Conservation (phyloP, 495 filamentous ascomycete species). For the Aspergillus campestris region DNA sequence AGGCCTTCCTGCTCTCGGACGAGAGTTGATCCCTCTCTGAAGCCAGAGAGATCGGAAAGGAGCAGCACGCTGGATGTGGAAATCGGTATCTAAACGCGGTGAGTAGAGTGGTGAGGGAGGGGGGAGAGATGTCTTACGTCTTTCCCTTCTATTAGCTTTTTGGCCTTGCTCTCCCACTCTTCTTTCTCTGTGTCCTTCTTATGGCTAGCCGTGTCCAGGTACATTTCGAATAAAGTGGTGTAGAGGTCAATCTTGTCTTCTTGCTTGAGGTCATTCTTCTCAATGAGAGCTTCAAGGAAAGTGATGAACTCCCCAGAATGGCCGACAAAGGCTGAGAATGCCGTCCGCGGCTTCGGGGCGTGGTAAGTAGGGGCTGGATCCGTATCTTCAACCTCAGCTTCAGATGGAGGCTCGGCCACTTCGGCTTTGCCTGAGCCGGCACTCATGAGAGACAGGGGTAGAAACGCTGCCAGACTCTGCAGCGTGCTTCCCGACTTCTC, state of each 20-base stretch:
- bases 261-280: constrained; percentile 55
- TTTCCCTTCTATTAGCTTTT: constrained; percentile 68
- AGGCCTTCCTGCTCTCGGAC: constrained; percentile 92
- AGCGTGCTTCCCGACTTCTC: constrained; percentile 59
- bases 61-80: constrained; percentile 91
- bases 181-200: constrained; percentile 60
- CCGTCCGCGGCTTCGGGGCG: constrained; percentile 72
- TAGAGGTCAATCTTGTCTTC: constrained; percentile 77
- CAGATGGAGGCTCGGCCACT: constrained; percentile 17
- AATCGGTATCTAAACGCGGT: constrained; percentile 54
- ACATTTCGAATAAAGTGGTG: constrained; percentile 97
- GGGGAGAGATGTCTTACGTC: constrained; percentile 35
- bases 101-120: constrained; percentile 6
- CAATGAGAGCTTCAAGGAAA: constrained; percentile 79
- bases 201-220: constrained; percentile 77
- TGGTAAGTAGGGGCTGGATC: constrained; percentile 26
- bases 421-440: constrained; percentile 40
- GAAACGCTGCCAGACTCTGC: constrained; percentile 69
- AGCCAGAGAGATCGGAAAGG: constrained; percentile 84
- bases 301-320: constrained; percentile 82
- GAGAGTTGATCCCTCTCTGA: constrained; percentile 80
- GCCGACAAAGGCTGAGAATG: constrained; percentile 95
- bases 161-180: constrained; percentile 86
- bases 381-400: constrained; percentile 17
- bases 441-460: constrained; percentile 84